Evolutionary conservation across 768 basidiomycete species (phyloP).

Genomic region (Boletus rufocinnamomeus): DNA sequence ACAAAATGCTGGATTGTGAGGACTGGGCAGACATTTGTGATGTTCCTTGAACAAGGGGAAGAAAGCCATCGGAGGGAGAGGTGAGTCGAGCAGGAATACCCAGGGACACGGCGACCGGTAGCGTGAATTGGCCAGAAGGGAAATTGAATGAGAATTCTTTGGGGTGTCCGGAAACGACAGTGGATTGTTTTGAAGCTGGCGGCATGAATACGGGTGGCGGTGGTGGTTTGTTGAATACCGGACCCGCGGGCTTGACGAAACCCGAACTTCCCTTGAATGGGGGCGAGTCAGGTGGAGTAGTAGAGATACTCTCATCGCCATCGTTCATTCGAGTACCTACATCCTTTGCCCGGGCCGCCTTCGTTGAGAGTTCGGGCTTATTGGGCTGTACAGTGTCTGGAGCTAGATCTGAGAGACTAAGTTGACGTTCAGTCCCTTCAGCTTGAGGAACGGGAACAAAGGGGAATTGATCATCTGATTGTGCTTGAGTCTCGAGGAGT

Average conservation of each 20-base stretch:
- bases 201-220: slow-evolving; percentile 31
- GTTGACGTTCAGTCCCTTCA: slow-evolving; percentile 34
- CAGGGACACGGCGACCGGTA: slow-evolving; percentile 47
- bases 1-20: slow-evolving; percentile 52
- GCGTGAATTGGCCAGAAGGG: slow-evolving; percentile 41
- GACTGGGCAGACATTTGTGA: slow-evolving; percentile 51
- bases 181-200: slow-evolving; percentile 21
- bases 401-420: slow-evolving; percentile 66
- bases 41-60: slow-evolving; percentile 26
- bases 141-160: slow-evolving; percentile 40
- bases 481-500: background rate
- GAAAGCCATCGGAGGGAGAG: slow-evolving; percentile 26
- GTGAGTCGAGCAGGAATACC: slow-evolving; percentile 42
- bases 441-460: background rate
- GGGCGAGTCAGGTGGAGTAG: slow-evolving; percentile 61
- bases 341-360: slow-evolving; percentile 19
- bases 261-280: slow-evolving; percentile 31
- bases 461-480: background rate
- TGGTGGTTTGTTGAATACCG: slow-evolving; percentile 62
- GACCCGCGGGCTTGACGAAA: slow-evolving; percentile 41
- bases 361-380: slow-evolving; percentile 22
- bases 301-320: slow-evolving; percentile 45
- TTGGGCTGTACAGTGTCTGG: slow-evolving; percentile 35
- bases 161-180: slow-evolving; percentile 3
- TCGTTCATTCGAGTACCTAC: background rate